Conservation (phyloP, 2,329 filamentous ascomycete genomes). For the Sclerotinia borealis region DNA sequence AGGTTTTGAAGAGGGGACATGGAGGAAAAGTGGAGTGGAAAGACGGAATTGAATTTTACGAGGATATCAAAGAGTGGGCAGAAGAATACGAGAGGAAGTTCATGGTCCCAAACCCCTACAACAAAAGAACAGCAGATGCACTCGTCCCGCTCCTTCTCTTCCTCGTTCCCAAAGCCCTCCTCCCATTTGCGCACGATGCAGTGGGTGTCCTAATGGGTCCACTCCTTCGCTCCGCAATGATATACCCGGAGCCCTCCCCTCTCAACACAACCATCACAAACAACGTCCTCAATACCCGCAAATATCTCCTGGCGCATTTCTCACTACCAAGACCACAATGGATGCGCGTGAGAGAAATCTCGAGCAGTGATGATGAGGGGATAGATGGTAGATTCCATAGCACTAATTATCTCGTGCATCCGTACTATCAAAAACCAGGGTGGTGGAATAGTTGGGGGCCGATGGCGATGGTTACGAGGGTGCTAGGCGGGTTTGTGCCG, state of each 20-base stretch:
- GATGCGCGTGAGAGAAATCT: conserved; percentile 36
- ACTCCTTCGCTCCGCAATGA: conserved; percentile 57
- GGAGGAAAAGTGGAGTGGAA: conserved; percentile 35
- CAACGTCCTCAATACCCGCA: conserved; percentile 44
- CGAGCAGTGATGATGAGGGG: conserved; percentile 43
- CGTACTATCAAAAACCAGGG: conserved; percentile 57
- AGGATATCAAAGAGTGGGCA: conserved; percentile 44
- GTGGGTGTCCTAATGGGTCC: conserved; percentile 58
- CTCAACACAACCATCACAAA: conserved; percentile 38
- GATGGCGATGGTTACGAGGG: conserved; percentile 42
- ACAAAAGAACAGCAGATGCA: conserved; percentile 48
- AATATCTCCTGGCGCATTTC: conserved; percentile 51
- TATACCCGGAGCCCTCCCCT: conserved; percentile 41
- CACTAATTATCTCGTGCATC: conserved; percentile 52
- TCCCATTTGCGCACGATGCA: conserved; percentile 43
- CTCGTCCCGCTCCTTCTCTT: conserved; percentile 57
- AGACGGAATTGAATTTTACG: conserved; percentile 47
- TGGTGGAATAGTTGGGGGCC: conserved; percentile 59
- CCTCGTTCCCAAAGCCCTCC: conserved; percentile 41
- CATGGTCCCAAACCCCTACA: conserved; percentile 50
- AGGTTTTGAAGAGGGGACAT: no score
- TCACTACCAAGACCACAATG: conserved; percentile 47
- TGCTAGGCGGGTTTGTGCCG: conserved; percentile 41
- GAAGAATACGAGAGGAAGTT: conserved; percentile 50
- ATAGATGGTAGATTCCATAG: conserved; percentile 45